phyloP scores from a whole-genome alignment of 108 stramenopile species.

The Conticribra guillardii region DNA sequence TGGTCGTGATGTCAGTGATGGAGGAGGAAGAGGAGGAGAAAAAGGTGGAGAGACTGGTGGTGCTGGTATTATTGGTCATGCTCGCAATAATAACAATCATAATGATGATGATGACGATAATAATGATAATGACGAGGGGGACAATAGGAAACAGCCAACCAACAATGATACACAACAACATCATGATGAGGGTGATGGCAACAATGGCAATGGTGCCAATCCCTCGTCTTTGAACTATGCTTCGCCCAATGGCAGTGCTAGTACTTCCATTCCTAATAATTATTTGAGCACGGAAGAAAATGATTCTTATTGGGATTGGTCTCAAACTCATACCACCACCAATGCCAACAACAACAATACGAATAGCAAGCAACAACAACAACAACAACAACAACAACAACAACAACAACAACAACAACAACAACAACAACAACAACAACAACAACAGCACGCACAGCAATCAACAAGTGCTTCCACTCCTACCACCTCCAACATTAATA shows the following conservation, averaged over 20 bases:
- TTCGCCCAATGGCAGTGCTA: too few species aligned
- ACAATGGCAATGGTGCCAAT: background rate
- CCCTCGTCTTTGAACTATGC: too few species aligned
- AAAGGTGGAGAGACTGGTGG: too few species aligned
- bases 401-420: background rate
- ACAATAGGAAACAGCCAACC: too few species aligned
- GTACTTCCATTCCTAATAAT: too few species aligned
- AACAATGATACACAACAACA: too few species aligned
- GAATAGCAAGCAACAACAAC: background rate
- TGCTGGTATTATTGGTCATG: too few species aligned
- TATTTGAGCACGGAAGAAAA: constrained; percentile 1
- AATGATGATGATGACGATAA: background rate
- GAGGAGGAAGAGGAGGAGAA: too few species aligned
- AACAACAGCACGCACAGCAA: too few species aligned
- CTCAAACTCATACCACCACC: constrained; percentile 5
- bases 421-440: constrained; percentile 4
- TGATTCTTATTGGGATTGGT: constrained; percentile 32
- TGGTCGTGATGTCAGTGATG: too few species aligned
- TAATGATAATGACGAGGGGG: background rate
- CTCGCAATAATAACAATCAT: background rate
- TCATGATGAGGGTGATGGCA: constrained; percentile 3
- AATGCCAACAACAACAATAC: background rate
- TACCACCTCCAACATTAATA: too few species aligned
- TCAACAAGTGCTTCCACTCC: too few species aligned
- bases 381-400: background rate